Base-by-base conservation (phyloP, 2,329 filamentous ascomycete species). In the Epichloe gansuensis region DNA sequence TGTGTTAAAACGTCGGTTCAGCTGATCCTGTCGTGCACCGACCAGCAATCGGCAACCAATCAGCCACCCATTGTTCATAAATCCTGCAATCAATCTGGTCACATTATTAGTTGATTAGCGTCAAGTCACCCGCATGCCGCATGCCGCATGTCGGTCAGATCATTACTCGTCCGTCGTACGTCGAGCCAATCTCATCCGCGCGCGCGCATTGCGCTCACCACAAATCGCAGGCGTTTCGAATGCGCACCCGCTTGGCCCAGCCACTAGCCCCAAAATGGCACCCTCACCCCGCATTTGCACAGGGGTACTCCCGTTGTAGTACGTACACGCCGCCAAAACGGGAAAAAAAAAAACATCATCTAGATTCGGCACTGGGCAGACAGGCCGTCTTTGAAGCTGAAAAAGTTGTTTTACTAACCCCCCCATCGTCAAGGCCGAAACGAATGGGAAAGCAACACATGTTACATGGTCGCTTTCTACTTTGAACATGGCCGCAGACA, bases 211-310 rank as follows among this genome's bases (percentile, higher is more conserved):
- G 36, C 23, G 36, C 23, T 43, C 38, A 49, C 17, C 17, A 21
- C 17, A 21, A 21, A 21, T 21, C 17, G 17, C 17, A 21, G 17
- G 17, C 17, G 34, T 5, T 15, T 11, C 6, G 49, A 49, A 43
- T 54, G 25, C 34, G 36, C 52, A 54, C 49, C 49, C 41, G 21
- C 3, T 36, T 36, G 17, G 5, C n/a, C 40, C 17, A 27, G 15
- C 5, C 5, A 15, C 2, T 4, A 2, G 38, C 13, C 13, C 25
- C 17, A 48, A 43, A 55, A 52, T 56, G 23, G 40, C 62, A 63
- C 61, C 47, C 21, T 0, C n/a, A 63, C 63, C 63, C 62, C 64
- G 56, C 64, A 53, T 61, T 61, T 45, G 53, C 63, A 66, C 64
- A 56, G 41, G 40, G 42, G 17, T 25, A 31, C 8, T 9, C 8